Evolutionary conservation across 2,329 filamentous ascomycete genomes (phyloP).

Genomic region (Cyanodermella asteris): DNA sequence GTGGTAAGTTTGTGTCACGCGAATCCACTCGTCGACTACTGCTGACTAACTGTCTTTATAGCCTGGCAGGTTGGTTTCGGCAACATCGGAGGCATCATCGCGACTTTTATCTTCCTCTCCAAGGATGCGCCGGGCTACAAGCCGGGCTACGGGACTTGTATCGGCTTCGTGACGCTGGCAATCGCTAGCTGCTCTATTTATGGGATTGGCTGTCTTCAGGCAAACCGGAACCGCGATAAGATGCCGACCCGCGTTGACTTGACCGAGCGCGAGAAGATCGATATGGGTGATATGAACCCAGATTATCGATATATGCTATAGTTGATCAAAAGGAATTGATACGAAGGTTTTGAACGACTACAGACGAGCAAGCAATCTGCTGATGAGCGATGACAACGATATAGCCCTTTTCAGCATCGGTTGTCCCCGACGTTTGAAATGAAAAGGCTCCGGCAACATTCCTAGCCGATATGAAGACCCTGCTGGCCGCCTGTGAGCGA

Average conservation of each 20-base stretch:
- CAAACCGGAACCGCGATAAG: slow-evolving; percentile 20
- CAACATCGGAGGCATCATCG: slow-evolving; percentile 57
- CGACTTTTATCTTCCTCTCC: slow-evolving; percentile 45
- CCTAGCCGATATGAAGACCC: no score
- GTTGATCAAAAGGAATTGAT: no score
- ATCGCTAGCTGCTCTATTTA: slow-evolving; percentile 26
- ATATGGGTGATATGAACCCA: slow-evolving; percentile 21
- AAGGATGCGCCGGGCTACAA: slow-evolving; percentile 47
- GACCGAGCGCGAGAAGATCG: slow-evolving; percentile 12
- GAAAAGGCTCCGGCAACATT: no score
- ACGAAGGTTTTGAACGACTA: no score
- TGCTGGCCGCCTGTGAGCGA: no score
- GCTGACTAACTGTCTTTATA: no score
- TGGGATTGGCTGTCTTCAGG: slow-evolving; percentile 14
- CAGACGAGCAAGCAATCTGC: no score
- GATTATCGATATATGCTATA: slow-evolving; percentile 17
- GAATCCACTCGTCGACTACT: no score
- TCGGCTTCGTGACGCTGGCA: slow-evolving; percentile 51
- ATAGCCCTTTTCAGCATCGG: no score
- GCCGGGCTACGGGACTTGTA: slow-evolving; percentile 54
- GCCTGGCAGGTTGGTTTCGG: slow-evolving; percentile 64
- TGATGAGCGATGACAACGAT: no score
- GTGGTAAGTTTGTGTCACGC: no score
- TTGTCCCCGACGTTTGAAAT: no score
- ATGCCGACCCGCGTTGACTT: slow-evolving; percentile 6